These are phyloP conservation scores for Phytophthora pluvialis DNA, from an alignment of 352 stramenopile species.

Conservation along the genomic window DNA sequence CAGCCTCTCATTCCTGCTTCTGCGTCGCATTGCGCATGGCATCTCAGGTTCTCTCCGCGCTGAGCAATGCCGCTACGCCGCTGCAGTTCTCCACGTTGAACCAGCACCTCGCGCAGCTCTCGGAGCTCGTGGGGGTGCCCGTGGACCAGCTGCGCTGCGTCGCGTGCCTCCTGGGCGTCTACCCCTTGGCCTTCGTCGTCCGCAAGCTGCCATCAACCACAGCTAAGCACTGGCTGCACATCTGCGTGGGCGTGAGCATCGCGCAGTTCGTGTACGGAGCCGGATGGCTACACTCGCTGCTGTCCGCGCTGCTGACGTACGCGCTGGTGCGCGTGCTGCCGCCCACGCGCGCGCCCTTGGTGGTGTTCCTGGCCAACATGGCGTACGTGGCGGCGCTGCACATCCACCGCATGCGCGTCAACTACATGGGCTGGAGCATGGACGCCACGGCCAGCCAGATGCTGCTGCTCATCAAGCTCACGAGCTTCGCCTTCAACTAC, in stretches of 20 bases:
- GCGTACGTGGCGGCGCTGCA: slow-evolving; percentile 92
- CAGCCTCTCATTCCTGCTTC: slow-evolving; percentile 34
- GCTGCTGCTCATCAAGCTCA: slow-evolving; percentile 98
- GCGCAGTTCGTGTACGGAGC: slow-evolving; percentile 94
- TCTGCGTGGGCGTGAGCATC: slow-evolving; percentile 92
- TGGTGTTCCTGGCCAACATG: slow-evolving; percentile 95
- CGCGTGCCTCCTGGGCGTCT: slow-evolving; percentile 92
- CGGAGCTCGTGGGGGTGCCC: slow-evolving; percentile 43
- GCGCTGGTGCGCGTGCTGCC: slow-evolving; percentile 62
- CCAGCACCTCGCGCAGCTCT: slow-evolving; percentile 47
- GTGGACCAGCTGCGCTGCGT: slow-evolving; percentile 83
- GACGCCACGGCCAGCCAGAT: slow-evolving; percentile 91
- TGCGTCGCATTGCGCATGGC: slow-evolving; percentile 13
- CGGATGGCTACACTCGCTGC: slow-evolving; percentile 96
- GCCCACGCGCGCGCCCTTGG: slow-evolving; percentile 56
- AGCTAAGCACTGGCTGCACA: slow-evolving; percentile 92
- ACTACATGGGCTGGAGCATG: slow-evolving; percentile 94
- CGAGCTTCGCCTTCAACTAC: slow-evolving; percentile 97
- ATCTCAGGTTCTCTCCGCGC: slow-evolving; percentile 21
- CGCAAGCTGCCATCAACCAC: slow-evolving; percentile 75
- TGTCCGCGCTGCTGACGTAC: slow-evolving; percentile 93
- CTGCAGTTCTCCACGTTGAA: slow-evolving; percentile 60
- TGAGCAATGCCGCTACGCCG: slow-evolving; percentile 50
- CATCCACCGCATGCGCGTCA: slow-evolving; percentile 95
- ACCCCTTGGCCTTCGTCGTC: slow-evolving; percentile 94